Percentiles rank a stretch among this genome's conserved stretches.
Evolutionary conservation across 1,284 basidiomycete genomes (phyloP).

Genomic region (Cryptococcus hybrid): DNA sequence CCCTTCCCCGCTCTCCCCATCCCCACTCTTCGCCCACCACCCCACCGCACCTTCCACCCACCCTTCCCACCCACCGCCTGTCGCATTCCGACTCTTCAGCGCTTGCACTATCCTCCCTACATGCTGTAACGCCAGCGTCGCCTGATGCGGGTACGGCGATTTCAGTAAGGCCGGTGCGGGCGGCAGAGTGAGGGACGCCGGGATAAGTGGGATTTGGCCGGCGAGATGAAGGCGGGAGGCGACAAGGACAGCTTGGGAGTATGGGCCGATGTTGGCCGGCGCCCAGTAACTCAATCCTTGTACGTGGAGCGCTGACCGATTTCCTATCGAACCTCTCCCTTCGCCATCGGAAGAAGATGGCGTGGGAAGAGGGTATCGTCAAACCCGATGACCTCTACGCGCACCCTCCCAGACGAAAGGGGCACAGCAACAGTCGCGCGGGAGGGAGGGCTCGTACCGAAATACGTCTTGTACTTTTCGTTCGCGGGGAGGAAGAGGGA

Average conservation of each 20-base stretch:
- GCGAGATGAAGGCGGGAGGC: conserved; percentile 78
- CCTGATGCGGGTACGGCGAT: conserved; percentile 42
- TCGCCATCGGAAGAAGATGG: not conserved
- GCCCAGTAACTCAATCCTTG: conserved; percentile 98
- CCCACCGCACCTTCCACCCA: conserved; percentile 63
- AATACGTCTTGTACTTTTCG: conserved; percentile 71
- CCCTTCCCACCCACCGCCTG: conserved; percentile 63
- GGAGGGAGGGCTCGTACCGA: conserved; percentile 87
- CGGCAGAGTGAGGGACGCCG: conserved; percentile 68
- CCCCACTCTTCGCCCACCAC: conserved; percentile 57
- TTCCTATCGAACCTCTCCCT: conserved; percentile 20
- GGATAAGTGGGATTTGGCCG: conserved; percentile 90
- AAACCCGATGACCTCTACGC: conserved; percentile 75
- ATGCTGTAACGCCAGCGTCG: conserved; percentile 77
- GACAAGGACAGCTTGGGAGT: conserved; percentile 84
- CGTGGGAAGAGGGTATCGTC: conserved; percentile 23
- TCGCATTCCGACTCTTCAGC: conserved; percentile 54
- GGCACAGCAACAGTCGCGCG: conserved; percentile 85
- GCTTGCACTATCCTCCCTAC: conserved; percentile 65
- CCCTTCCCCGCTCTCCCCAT: conserved; percentile 42
- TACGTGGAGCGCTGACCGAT: conserved; percentile 80
- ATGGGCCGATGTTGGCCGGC: conserved; percentile 97
- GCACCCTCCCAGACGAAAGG: conserved; percentile 59
- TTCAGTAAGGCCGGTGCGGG: conserved; percentile 45
- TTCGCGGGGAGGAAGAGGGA: conserved; percentile 72